A percentile compares a stretch with the other conserved stretches of the same genome.
Conservation (phyloP, 345 rosid genomes). For the Cardamine occulta region DNA sequence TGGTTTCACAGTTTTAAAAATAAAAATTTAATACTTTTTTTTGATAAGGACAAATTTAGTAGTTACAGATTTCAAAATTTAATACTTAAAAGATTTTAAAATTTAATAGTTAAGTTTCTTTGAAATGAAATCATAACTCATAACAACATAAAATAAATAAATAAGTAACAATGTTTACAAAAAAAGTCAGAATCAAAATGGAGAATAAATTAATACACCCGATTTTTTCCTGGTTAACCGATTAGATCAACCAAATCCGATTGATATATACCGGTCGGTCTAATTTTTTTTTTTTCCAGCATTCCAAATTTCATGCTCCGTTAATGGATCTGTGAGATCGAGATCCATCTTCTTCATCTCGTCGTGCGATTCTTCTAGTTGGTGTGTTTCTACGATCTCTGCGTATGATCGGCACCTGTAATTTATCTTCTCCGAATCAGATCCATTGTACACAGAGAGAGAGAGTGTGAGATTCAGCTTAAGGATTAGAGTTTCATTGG, state of each 20-base stretch:
- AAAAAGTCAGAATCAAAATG: neutral
- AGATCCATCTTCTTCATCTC: constrained; percentile 39
- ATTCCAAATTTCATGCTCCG: constrained; percentile 22
- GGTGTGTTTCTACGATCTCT: constrained; percentile 37
- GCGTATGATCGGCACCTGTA: constrained; percentile 6
- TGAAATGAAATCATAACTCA: no score
- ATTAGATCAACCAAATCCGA: neutral
- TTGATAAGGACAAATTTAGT: no score
- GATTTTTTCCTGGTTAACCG: constrained; percentile 2
- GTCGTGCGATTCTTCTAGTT: neutral
- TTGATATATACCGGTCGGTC: constrained; percentile 27
- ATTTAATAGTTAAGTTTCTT: no score
- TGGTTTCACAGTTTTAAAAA: no score
- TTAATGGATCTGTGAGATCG: constrained; percentile 45
- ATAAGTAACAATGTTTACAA: no score
- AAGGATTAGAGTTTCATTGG: neutral
- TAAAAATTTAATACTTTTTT: no score
- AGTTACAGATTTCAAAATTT: no score
- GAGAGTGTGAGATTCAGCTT: neutral
- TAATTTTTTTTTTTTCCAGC: neutral
- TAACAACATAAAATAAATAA: no score
- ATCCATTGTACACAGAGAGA: constrained; percentile 35
- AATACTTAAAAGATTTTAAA: no score
- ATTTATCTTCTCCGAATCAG: constrained; percentile 33
- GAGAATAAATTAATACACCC: neutral